Evolutionary conservation across 257 asterid genomes (phyloP).

Genomic region (Capsicum chinense): DNA sequence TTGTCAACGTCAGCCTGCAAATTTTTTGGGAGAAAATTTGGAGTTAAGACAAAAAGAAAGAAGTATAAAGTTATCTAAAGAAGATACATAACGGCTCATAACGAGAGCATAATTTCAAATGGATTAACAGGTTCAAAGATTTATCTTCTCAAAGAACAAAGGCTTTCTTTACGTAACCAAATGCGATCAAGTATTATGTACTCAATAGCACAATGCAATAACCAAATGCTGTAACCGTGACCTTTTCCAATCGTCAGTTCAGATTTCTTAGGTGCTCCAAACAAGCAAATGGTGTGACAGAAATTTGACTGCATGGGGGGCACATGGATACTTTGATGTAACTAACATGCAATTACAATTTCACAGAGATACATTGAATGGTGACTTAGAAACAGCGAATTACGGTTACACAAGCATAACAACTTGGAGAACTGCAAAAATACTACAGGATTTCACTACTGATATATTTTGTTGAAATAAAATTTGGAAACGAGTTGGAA

Average conservation of each 20-base stretch:
- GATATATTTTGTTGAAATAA: background rate
- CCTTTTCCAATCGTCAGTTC: background rate
- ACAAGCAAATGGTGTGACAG: conserved; percentile 21
- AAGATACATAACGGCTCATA: conserved; percentile 7
- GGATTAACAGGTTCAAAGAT: background rate
- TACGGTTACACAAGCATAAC: background rate
- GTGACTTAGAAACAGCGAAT: background rate
- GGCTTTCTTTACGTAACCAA: background rate
- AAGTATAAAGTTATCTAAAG: background rate
- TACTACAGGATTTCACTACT: background rate
- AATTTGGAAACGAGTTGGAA: conserved; percentile 11
- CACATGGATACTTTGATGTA: background rate
- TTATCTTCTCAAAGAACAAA: background rate
- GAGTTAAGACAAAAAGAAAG: conserved; percentile 6
- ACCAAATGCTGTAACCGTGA: background rate
- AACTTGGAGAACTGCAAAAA: background rate
- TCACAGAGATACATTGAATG: conserved; percentile 3
- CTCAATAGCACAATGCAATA: conserved; percentile 16
- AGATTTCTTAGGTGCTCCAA: background rate
- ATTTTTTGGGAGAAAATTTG: background rate
- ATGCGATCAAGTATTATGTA: background rate
- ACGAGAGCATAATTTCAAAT: conserved; percentile 1
- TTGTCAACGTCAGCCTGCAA: conserved; percentile 43
- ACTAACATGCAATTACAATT: background rate
- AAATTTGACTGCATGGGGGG: conserved; percentile 1